Base-by-base conservation (phyloP, 2,329 filamentous ascomycete species). In the Volutella citrinella region DNA sequence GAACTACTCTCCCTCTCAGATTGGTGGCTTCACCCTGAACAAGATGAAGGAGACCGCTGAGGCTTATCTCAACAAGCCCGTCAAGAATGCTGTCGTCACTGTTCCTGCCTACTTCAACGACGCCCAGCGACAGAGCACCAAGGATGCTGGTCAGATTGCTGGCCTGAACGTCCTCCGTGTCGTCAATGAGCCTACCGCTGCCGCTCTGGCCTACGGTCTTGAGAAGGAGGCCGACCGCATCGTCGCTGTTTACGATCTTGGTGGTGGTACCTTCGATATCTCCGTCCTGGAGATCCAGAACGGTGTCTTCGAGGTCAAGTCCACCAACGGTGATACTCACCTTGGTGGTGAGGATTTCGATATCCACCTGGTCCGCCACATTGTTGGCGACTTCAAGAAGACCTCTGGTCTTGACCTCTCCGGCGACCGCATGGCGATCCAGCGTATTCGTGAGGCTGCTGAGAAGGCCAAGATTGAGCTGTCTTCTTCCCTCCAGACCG, bases 31-130 rank as follows among this genome's bases (percentile, higher is more conserved):
- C 68, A 78, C 96, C 50, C 80, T 97, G 56, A 84, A 89, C 68
- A 96, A 97, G 81, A 96, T 96, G 91, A 96, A 95, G 82, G 91
- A 96, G 78, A 97, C 91, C 32, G 91, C 91, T 49, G 90, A 96
- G 75, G 76, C 85, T 44, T 95, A 94, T 72, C 80, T 95, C 49
- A 81, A 85, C 70, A 95, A 89, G 76, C 80, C 80, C 42, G 72
- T 95, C 59, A 93, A 95, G 80, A 95, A 97, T 63, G 91, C 89
- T 55, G 91, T 97, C 43, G 91, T 97, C 54, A 97, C 91, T 43
- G 90, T 96, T 22, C 90, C 90, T 46, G 90, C 90, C 56, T 97
- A 97, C 78, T 97, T 97, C 80, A 97, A 97, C 70, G 90, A 97
- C 69, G 90, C 87, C 42, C 90, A 97, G 74, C 87, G 90, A 72